A percentile compares a stretch with the other conserved stretches of the same genome.
These are phyloP conservation scores for Metschnikowia cubensis DNA, from an alignment of 805 yeast species.

Conservation along the genomic window DNA sequence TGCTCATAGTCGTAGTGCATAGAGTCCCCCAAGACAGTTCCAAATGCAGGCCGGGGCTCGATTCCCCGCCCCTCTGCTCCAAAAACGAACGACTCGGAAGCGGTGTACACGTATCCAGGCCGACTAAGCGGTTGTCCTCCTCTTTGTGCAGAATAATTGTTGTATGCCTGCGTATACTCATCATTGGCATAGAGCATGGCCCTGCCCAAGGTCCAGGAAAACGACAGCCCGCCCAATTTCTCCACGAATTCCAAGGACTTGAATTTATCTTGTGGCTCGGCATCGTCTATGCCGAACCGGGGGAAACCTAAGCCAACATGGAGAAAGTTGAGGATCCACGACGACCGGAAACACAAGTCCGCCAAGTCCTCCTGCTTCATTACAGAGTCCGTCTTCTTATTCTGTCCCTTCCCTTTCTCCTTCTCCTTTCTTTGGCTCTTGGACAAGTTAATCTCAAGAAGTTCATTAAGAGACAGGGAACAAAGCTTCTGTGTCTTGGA, in stretches of 20 bases:
- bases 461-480: slow-evolving; percentile 35
- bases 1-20: slow-evolving; percentile 31
- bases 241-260: slow-evolving; percentile 44
- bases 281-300: slow-evolving; percentile 41
- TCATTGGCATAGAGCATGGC: slow-evolving; percentile 60
- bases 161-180: slow-evolving; percentile 45
- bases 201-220: slow-evolving; percentile 56
- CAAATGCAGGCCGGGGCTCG: slow-evolving; percentile 40
- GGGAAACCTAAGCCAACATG: slow-evolving; percentile 63
- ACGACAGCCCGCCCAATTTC: slow-evolving; percentile 39
- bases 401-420: too few species aligned
- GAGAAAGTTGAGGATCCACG: slow-evolving; percentile 54
- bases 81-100: slow-evolving; percentile 44
- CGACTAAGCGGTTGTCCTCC: slow-evolving; percentile 14
- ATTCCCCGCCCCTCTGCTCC: slow-evolving; percentile 52
- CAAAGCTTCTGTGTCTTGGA: slow-evolving; percentile 47
- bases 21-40: slow-evolving; percentile 17
- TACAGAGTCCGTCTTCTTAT: neutral
- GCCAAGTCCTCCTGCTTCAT: slow-evolving; percentile 43
- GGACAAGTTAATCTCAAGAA: slow-evolving; percentile 31
- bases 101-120: slow-evolving; percentile 49
- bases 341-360: slow-evolving; percentile 57
- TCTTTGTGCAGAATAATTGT: slow-evolving; percentile 22
- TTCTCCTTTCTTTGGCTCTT: slow-evolving; percentile 17
- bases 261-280: slow-evolving; percentile 13